Evolutionary conservation across 345 rosid genomes (phyloP), one percentile per base, ranked within the genome.

Genomic region (Syzygium oleosum): DNA sequence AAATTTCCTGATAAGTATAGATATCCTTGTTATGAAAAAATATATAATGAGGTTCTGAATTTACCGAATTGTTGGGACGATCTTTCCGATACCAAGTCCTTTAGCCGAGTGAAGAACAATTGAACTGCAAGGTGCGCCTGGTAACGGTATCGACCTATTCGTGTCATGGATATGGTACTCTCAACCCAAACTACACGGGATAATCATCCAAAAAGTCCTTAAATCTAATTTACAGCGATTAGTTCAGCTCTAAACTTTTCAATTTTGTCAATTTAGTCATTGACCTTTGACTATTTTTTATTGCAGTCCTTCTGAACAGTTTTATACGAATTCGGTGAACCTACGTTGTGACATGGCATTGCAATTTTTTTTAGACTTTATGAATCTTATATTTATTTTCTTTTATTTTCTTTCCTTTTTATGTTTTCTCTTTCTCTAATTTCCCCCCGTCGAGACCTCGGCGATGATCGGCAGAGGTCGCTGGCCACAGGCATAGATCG

Each of bases 261-360:
- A 13, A 61, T 61, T 61, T 13, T 0, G 5, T 6, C 0, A 61
- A 61, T 61, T 61, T 61, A 61, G 1, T n/a, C 7, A 12, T 61
- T 13, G 13, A 61, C 0, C 2, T n/a, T 61, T 61, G 9, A n/a
- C 2, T 2, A 13, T 13, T 21, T 55, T 7, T 21, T 9, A 61
- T n/a, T 61, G 2, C 14, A 61, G 0, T n/a, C 3, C 4, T 6
- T 61, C 0, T 2, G 6, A 15, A 13, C 14, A 13, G 29, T 61
- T 61, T 61, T 61, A 61, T 61, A 61, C 6, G 19, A 61, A 61
- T n/a, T 61, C 7, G 2, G 0, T n/a, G 29, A 13, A n/a, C 21
- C 0, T 61, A n/a, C 12, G 1, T n/a, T 2, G 13, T n/a, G 0
- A 23, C 0, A 59, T 0, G 12, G 0, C 65, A 3, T 25, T 27